A percentile compares a stretch with the other conserved stretches of the same genome.
These are phyloP conservation scores for Apiospora kogelbergensis DNA, from an alignment of 2,329 filamentous ascomycete genomes.

Conservation along the genomic window DNA sequence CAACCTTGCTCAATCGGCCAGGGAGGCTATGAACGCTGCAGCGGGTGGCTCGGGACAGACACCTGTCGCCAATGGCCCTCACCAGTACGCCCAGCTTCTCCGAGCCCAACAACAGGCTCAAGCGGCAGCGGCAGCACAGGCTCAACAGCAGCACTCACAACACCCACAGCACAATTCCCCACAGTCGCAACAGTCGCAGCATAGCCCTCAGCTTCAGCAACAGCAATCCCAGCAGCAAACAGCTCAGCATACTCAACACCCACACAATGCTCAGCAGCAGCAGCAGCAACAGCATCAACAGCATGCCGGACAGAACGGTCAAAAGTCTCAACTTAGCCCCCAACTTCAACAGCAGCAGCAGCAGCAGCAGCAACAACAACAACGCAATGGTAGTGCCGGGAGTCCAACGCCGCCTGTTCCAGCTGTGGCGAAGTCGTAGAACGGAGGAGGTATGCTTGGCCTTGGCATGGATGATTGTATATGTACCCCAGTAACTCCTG, in stretches of 20 bases:
- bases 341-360: conserved; percentile 37
- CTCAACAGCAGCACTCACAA: conserved; percentile 13
- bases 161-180: neutral
- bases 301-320: conserved; percentile 39
- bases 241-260: conserved; percentile 30
- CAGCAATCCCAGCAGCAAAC: conserved; percentile 43
- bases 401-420: conserved; percentile 16
- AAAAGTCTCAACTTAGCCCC: conserved; percentile 55
- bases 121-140: conserved; percentile 17
- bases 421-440: conserved; percentile 13
- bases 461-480: neutral
- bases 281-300: conserved; percentile 18
- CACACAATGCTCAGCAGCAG: conserved; percentile 11
- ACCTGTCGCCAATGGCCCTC: conserved; percentile 51
- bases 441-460: neutral
- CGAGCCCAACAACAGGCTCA: conserved; percentile 53
- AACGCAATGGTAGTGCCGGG: conserved; percentile 15
- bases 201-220: conserved; percentile 15
- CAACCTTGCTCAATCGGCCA: conserved; percentile 37
- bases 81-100: conserved; percentile 60
- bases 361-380: conserved; percentile 18
- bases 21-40: conserved; percentile 52
- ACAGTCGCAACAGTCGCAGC: conserved; percentile 17
- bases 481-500: neutral
- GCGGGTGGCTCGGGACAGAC: conserved; percentile 49